A percentile compares a stretch with the other conserved stretches of the same genome.
These are phyloP conservation scores for Capsicum chinense DNA, from an alignment of 257 asterid species.

Conservation along the genomic window DNA sequence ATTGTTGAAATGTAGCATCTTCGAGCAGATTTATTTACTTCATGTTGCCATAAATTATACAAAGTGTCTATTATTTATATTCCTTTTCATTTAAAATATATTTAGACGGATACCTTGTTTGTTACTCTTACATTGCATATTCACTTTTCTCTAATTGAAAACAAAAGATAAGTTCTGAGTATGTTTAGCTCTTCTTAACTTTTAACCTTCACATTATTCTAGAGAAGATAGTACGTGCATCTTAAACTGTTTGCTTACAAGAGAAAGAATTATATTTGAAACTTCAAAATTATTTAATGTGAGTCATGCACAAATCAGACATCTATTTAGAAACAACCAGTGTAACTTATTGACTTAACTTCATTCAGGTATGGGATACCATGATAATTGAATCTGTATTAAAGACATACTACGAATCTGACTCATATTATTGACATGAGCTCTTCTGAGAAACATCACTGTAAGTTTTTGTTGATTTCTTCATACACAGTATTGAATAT, in stretches of 20 bases:
- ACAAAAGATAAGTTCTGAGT: too few species aligned
- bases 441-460: slow-evolving; percentile 77
- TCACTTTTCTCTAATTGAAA: too few species aligned
- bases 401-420: slow-evolving; percentile 67
- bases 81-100: slow-evolving; percentile 13
- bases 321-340: background rate
- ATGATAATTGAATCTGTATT: slow-evolving; percentile 85
- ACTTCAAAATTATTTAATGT: too few species aligned
- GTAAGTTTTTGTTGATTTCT: slow-evolving; percentile 40
- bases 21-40: background rate
- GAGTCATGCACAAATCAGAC: too few species aligned
- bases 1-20: background rate
- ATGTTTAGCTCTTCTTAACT: too few species aligned
- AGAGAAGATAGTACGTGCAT: too few species aligned
- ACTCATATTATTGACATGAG: slow-evolving; percentile 67
- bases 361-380: slow-evolving; percentile 89
- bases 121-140: too few species aligned
- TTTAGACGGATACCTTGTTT: background rate
- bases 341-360: slow-evolving; percentile 26
- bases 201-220: too few species aligned
- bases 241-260: too few species aligned
- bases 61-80: background rate
- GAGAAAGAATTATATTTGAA: too few species aligned
- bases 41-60: background rate
- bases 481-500: too few species aligned